Percentiles rank a stretch among this genome's conserved stretches.
Evolutionary conservation across 176 grass and related monocot species (phyloP).

Genomic region (Oryza nivara): DNA sequence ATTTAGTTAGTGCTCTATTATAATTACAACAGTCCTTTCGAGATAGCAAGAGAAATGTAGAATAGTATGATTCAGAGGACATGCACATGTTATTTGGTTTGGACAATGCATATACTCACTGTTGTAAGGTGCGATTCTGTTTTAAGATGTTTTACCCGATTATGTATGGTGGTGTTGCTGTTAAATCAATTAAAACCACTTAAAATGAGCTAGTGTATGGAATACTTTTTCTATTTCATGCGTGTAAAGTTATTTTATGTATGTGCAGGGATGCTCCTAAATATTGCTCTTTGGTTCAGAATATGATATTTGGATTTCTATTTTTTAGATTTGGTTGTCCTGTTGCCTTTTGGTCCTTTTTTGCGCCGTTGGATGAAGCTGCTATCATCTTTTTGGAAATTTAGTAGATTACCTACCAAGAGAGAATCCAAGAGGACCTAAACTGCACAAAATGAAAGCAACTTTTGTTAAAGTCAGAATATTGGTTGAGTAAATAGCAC

Average conservation of each 20-base stretch:
- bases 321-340: background rate
- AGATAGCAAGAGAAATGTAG: background rate
- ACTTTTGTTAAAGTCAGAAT: conserved; percentile 4
- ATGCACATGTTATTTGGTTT: background rate
- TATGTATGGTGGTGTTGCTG: background rate
- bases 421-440: background rate
- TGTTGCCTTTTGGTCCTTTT: background rate
- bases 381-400: conserved; percentile 10
- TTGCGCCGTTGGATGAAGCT: background rate
- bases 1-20: background rate
- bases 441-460: conserved; percentile 26
- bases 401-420: conserved; percentile 36
- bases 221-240: background rate
- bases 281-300: background rate
- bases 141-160: background rate
- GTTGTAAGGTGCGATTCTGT: background rate
- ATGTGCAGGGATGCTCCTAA: background rate
- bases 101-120: conserved; percentile 3
- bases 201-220: background rate
- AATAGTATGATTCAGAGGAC: background rate
- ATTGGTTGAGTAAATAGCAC: background rate
- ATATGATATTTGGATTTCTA: background rate
- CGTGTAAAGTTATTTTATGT: background rate
- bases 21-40: background rate
- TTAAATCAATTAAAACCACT: background rate